Conservation (phyloP, 345 rosid genomes). For the Bruguiera parviflora region DNA sequence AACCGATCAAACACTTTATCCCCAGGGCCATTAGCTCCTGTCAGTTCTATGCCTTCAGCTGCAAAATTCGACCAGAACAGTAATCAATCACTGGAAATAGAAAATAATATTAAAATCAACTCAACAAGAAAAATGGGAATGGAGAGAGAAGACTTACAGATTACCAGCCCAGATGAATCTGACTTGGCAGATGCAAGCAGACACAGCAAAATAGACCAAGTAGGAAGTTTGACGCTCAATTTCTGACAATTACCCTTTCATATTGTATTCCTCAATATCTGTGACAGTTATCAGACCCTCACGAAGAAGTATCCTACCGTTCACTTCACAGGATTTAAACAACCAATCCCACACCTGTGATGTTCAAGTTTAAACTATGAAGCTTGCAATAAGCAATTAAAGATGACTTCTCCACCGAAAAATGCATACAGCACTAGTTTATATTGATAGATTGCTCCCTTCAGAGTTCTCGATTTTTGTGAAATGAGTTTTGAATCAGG, state of each 20-base stretch:
- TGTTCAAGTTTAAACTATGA: constrained; percentile 5
- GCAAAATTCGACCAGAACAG: constrained; percentile 6
- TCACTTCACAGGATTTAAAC: constrained; percentile 78
- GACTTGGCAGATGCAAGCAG: constrained; percentile 65
- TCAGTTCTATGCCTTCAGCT: constrained; percentile 67
- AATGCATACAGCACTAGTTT: constrained; percentile 59
- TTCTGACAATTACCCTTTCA: constrained; percentile 59
- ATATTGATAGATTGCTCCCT: constrained; percentile 50
- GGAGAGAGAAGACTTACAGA: constrained; percentile 43
- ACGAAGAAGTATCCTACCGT: constrained; percentile 56
- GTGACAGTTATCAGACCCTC: constrained; percentile 56
- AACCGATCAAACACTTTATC: constrained; percentile 73
- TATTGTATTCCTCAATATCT: constrained; percentile 62
- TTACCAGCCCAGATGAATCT: constrained; percentile 57
- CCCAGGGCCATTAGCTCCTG: constrained; percentile 51
- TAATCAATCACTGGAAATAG: not conserved
- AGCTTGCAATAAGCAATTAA: not conserved
- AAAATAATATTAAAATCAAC: not conserved
- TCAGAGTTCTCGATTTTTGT: constrained; percentile 54
- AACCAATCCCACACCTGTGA: constrained; percentile 88
- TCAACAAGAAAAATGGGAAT: not conserved
- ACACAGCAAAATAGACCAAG: constrained; percentile 74
- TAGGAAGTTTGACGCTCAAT: constrained; percentile 52
- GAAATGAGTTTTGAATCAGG: constrained; percentile 40
- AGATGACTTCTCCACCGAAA: not conserved